Percentiles rank a stretch among this genome's conserved stretches.
These are phyloP conservation scores for Solanum sejunctum DNA, from an alignment of 257 asterid species.

Conservation along the genomic window DNA sequence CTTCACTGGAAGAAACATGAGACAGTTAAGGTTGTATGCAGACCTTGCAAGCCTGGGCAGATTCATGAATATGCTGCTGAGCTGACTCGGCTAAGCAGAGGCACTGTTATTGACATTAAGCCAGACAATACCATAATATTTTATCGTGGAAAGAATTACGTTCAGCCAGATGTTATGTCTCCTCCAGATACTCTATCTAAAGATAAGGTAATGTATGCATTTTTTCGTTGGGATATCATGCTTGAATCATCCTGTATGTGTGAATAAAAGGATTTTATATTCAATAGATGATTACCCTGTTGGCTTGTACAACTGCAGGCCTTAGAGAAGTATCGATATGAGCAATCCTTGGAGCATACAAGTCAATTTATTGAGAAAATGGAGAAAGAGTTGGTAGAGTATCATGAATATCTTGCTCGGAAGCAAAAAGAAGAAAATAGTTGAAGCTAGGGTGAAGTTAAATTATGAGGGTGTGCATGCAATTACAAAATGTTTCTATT, in stretches of 20 bases:
- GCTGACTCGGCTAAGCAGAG: slow-evolving; percentile 79
- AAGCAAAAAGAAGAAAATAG: slow-evolving; percentile 20
- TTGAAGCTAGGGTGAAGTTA: neutral
- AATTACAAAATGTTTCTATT: neutral
- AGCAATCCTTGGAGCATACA: slow-evolving; percentile 88
- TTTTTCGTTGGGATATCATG: neutral
- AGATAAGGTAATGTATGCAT: slow-evolving; percentile 52
- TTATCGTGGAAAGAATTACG: slow-evolving; percentile 88
- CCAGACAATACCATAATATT: slow-evolving; percentile 61
- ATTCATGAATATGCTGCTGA: slow-evolving; percentile 69
- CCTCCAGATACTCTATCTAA: slow-evolving; percentile 88
- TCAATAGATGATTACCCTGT: neutral
- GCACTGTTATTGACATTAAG: slow-evolving; percentile 60
- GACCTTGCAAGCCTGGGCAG: slow-evolving; percentile 91
- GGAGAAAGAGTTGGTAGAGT: slow-evolving; percentile 80
- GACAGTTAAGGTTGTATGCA: slow-evolving; percentile 82
- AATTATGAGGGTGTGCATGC: neutral
- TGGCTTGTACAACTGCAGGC: slow-evolving; percentile 36
- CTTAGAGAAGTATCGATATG: slow-evolving; percentile 59
- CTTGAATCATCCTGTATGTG: neutral
- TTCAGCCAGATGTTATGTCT: slow-evolving; percentile 73
- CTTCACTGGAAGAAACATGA: slow-evolving; percentile 97
- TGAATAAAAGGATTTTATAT: neutral
- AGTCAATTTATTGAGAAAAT: slow-evolving; percentile 77
- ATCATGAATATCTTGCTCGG: slow-evolving; percentile 56